Base-by-base conservation (phyloP, 257 asterid genomes). In the Solanum tarapatanum region DNA sequence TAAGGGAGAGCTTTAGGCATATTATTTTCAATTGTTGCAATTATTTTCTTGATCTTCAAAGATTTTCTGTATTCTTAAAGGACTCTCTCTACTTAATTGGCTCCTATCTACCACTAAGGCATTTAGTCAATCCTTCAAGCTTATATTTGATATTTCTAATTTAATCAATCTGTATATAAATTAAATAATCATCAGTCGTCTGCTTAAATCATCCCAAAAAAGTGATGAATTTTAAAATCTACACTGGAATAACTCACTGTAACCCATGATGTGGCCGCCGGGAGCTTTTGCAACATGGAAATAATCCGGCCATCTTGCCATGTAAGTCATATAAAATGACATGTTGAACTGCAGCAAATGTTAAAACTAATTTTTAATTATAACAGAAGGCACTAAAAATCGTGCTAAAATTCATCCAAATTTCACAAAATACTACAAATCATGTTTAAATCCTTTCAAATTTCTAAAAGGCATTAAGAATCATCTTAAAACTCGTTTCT, bases 281-380 rank as follows among this genome's bases (percentile, higher is more conserved):
- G 98, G 97, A 86, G 98, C 98, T 90, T 93, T 97, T 55, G 99
- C 99, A 10, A 95, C 98, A 51, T 95, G 98, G 76, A 97, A 97
- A 89, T 96, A 97, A 89, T 97, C 98, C 7, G 99, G 99, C 99
- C 98, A 97, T 87, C 98, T 93, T 10, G 99, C 99, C 95, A 97
- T 86, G 93, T 97, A 96, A 11, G 98, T 96, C 99, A 97, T 95
- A 77, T 96, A 96, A 88, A 97, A 96, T 76, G 98, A 88, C 93
- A 92, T 92, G 80, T 92, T 92, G 90, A 92, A 92, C 92, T 92
- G 90, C 86, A 90, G 8, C 68, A 60, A 32, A 82, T 37, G 26
- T 28, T 24, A 36, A 45, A 45, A 80, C 26, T 76, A 33, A 14
- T 39, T 28, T 85, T 62, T 28, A 19, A 73, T 21, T 45, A 23